These are phyloP conservation scores for Diddensiella transvaalensis DNA, from an alignment of 805 yeast genomes.

Conservation along the genomic window DNA sequence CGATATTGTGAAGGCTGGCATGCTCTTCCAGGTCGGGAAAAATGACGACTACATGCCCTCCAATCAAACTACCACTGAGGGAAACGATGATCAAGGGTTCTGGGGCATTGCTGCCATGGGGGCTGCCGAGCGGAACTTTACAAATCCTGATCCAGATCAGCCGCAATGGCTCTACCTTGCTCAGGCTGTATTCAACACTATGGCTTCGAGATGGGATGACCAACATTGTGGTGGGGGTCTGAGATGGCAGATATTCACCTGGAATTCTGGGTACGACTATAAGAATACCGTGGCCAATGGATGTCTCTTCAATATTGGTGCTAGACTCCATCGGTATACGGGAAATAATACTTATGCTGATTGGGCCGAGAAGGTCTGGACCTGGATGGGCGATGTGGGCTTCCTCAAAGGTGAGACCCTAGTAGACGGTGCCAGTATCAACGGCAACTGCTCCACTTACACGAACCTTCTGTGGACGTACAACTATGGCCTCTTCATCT, in stretches of 20 bases:
- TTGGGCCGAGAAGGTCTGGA: slow-evolving; percentile 71
- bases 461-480: slow-evolving; percentile 76
- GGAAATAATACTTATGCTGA: slow-evolving; percentile 68
- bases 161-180: slow-evolving; percentile 82
- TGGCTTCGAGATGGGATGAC: slow-evolving; percentile 85
- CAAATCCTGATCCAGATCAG: slow-evolving; percentile 56
- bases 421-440: slow-evolving; percentile 37
- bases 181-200: slow-evolving; percentile 86
- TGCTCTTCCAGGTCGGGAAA: slow-evolving; percentile 70
- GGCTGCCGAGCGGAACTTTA: slow-evolving; percentile 86
- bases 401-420: slow-evolving; percentile 47
- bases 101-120: slow-evolving; percentile 94
- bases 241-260: slow-evolving; percentile 92
- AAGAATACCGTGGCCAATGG: slow-evolving; percentile 92
- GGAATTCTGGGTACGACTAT: slow-evolving; percentile 93
- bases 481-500: slow-evolving; percentile 73
- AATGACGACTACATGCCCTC: slow-evolving; percentile 78
- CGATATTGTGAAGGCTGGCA: slow-evolving; percentile 53
- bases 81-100: slow-evolving; percentile 96
- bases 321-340: slow-evolving; percentile 81
- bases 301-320: slow-evolving; percentile 79
- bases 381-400: slow-evolving; percentile 64
- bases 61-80: slow-evolving; percentile 88
- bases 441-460: slow-evolving; percentile 58
- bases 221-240: slow-evolving; percentile 78